Base-by-base conservation (phyloP, 495 filamentous ascomycete genomes). In the Elaphomyces granulatus region DNA sequence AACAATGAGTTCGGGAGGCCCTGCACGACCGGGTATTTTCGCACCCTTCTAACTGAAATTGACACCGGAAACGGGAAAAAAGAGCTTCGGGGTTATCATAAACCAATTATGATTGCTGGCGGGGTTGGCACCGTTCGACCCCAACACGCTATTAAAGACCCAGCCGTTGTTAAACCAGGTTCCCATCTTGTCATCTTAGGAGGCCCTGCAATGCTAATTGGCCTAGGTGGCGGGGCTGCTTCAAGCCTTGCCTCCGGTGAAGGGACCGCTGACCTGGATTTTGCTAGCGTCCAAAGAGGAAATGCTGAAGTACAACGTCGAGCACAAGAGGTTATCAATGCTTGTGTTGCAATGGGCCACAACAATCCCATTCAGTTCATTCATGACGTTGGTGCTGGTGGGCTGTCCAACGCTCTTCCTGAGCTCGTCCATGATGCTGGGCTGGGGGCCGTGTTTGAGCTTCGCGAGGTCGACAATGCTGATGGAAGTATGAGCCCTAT, bases 1-100 rank as follows among this genome's bases (percentile, higher is more conserved):
- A 96, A 96, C 70, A 98, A 98, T 50, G 90, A 98, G 47, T 96
- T 95, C 53, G 90, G 90, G 20, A 72, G 92, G n/a, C 90, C 92
- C 26, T 85, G 80, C 52, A 83, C 87, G 17, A 67, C 76, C 0
- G 90, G 92, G 18, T 86, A 83, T 53, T 96, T 96, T 67, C 71
- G 87, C 36, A 96, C 90, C 0, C 64, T 98, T 2, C 70, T 88
- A 15, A 80, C 72, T 16, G 66, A 77, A 31, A 70, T 80, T 33
- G 62, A 75, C 36, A 58, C 71, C 14, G 67, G 63, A n/a, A 71
- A 72, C 39, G 74, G 72, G 21, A 63, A 68, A 34, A 66, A 69
- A 2, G 88, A 98, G 36, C 62, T 83, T 36, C 69, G 92, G 48
- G 90, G 90, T 12, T 98, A 93, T 50, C 88, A 95, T 66, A 98